These are phyloP conservation scores for Colletotrichum sp. DNA, from an alignment of 2,329 filamentous ascomycete genomes.

Conservation along the genomic window DNA sequence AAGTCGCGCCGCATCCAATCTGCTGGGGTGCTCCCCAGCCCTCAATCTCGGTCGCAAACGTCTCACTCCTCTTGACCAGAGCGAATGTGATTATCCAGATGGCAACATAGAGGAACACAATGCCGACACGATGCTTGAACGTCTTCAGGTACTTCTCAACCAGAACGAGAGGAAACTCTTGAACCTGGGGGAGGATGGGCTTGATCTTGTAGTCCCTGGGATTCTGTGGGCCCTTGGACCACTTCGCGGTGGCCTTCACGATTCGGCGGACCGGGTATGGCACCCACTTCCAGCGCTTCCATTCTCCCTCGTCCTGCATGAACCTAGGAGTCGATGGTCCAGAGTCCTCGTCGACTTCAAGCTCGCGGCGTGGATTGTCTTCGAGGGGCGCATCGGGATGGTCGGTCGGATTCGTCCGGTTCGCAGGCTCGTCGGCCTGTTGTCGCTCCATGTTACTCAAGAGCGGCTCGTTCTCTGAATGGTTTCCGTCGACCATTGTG, in stretches of 20 bases:
- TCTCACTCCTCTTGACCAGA: slow-evolving; percentile 70
- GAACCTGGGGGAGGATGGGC: slow-evolving; percentile 68
- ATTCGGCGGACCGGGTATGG: slow-evolving; percentile 60
- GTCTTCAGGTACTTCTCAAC: slow-evolving; percentile 68
- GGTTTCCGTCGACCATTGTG: slow-evolving; percentile 34
- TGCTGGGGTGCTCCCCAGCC: slow-evolving; percentile 70
- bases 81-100: slow-evolving; percentile 75
- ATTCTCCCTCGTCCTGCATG: slow-evolving; percentile 57
- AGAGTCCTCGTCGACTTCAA: slow-evolving; percentile 48
- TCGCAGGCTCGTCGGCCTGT: slow-evolving; percentile 27
- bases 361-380: slow-evolving; percentile 42
- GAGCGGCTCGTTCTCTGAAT: slow-evolving; percentile 43
- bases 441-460: slow-evolving; percentile 39
- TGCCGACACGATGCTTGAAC: slow-evolving; percentile 60
- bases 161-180: slow-evolving; percentile 69
- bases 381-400: slow-evolving; percentile 50
- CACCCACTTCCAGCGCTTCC: slow-evolving; percentile 62
- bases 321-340: slow-evolving; percentile 62
- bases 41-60: slow-evolving; percentile 63
- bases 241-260: slow-evolving; percentile 45
- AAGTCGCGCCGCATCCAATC: slow-evolving; percentile 71
- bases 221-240: slow-evolving; percentile 62
- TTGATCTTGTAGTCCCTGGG: slow-evolving; percentile 57
- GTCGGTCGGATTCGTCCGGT: slow-evolving; percentile 24
- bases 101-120: slow-evolving; percentile 65